A percentile compares a stretch with the other conserved stretches of the same genome.
Conservation (phyloP, 2,329 filamentous ascomycete genomes). For the Phaeophleospora eucalypticola region DNA sequence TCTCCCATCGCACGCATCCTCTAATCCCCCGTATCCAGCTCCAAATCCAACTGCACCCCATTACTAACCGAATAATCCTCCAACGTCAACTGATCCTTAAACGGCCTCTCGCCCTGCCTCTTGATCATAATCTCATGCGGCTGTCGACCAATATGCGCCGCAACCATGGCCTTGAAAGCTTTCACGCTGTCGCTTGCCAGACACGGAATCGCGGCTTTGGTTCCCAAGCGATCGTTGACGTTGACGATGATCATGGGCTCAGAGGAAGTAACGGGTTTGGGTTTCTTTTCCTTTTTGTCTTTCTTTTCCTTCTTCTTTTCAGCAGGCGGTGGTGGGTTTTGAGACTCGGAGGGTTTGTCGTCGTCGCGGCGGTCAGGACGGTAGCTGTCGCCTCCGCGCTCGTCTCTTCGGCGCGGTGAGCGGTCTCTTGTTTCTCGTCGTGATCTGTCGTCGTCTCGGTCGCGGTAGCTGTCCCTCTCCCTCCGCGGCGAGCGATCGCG, state of each 20-base stretch:
- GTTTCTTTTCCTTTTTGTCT: conserved; percentile 25
- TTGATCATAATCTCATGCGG: conserved; percentile 89
- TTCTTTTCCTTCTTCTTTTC: conserved; percentile 22
- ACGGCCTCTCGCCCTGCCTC: conserved; percentile 85
- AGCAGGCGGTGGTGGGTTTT: neutral
- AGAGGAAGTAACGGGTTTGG: conserved; percentile 35
- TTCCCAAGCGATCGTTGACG: conserved; percentile 91
- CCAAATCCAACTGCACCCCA: conserved; percentile 62
- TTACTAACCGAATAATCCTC: conserved; percentile 94
- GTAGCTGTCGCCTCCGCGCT: conserved; percentile 35
- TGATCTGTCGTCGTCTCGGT: conserved; percentile 3
- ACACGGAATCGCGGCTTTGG: conserved; percentile 91
- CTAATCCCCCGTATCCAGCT: conserved; percentile 39
- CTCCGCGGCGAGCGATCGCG: conserved; percentile 32
- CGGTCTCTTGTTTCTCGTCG: conserved; percentile 3
- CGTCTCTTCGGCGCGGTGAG: conserved; percentile 8
- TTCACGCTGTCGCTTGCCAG: conserved; percentile 78
- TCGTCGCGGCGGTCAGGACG: too few species aligned
- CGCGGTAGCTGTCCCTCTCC: conserved; percentile 16
- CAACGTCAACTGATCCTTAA: conserved; percentile 83
- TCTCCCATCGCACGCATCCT: too few species aligned
- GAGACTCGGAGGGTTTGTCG: neutral
- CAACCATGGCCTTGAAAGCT: conserved; percentile 87
- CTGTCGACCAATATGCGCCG: conserved; percentile 80
- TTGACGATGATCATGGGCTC: conserved; percentile 92